These are phyloP conservation scores for Ceratobasidium papillatum DNA, from an alignment of 1,284 basidiomycete genomes.

Conservation along the genomic window DNA sequence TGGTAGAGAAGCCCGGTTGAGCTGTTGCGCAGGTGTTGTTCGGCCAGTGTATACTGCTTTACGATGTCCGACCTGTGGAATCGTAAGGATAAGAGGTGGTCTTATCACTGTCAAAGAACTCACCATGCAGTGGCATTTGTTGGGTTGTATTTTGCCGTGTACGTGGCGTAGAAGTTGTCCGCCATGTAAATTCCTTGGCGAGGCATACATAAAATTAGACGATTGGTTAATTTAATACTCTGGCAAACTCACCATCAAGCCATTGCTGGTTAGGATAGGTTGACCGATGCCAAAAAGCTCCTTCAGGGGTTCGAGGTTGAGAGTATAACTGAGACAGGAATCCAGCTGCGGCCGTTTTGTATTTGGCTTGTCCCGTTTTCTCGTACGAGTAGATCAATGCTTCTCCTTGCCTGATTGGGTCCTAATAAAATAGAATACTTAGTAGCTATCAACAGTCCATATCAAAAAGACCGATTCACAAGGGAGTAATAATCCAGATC, in stretches of 20 bases:
- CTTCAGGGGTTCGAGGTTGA: constrained; percentile 31
- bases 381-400: constrained; percentile 29
- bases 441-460: background rate
- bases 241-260: constrained; percentile 20
- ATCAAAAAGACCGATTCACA: background rate
- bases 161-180: constrained; percentile 46
- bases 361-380: constrained; percentile 31
- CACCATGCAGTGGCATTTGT: constrained; percentile 47
- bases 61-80: constrained; percentile 54
- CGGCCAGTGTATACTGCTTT: constrained; percentile 58
- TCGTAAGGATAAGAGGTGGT: background rate
- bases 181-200: constrained; percentile 40
- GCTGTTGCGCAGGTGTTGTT: constrained; percentile 54
- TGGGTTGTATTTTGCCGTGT: constrained; percentile 41
- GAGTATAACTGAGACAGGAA: constrained; percentile 31
- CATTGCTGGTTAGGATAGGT: constrained; percentile 38
- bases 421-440: background rate
- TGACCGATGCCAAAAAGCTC: constrained; percentile 37
- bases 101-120: too few relatives aligned
- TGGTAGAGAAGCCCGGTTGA: constrained; percentile 59
- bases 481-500: constrained; percentile 18
- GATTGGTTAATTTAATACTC: background rate
- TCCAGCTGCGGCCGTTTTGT: constrained; percentile 16
- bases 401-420: constrained; percentile 29
- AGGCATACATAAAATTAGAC: background rate